phyloP scores from a whole-genome alignment of 257 asterid species.

The Jasminum sambac region DNA sequence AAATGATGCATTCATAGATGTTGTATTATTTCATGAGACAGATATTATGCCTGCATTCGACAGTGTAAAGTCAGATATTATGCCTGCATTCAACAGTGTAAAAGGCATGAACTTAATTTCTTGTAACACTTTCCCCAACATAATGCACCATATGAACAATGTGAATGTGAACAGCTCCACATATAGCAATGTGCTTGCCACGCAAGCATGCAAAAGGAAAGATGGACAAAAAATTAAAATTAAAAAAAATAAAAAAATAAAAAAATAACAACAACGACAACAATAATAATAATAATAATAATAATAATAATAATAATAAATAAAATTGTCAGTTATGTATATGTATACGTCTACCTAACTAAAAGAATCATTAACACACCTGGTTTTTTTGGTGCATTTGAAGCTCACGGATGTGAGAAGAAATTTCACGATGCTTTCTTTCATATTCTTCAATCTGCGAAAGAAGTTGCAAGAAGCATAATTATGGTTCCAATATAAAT shows the following conservation, averaged over 20 bases:
- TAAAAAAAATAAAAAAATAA: no score
- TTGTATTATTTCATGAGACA: no score
- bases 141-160: neutral
- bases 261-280: no score
- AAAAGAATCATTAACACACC: slow-evolving; percentile 38
- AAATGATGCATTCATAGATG: no score
- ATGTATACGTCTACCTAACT: neutral
- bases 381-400: slow-evolving; percentile 63
- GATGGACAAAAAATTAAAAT: neutral
- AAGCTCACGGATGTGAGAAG: slow-evolving; percentile 55
- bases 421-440: slow-evolving; percentile 38
- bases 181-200: neutral
- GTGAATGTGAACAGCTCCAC: neutral
- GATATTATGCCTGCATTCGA: slow-evolving; percentile 1
- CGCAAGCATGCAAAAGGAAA: slow-evolving; percentile 8
- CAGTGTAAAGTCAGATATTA: neutral
- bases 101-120: slow-evolving; percentile 13
- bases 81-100: slow-evolving; percentile 3
- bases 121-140: slow-evolving; percentile 12
- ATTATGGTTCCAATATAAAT: slow-evolving; percentile 4
- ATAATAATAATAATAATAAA: no score
- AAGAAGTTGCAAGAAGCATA: slow-evolving; percentile 10
- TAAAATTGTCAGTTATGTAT: no score
- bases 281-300: no score
- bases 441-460: slow-evolving; percentile 65